These are phyloP conservation scores for Ceratobasidium sp. DNA, from an alignment of 1,284 basidiomycete species.

Conservation along the genomic window DNA sequence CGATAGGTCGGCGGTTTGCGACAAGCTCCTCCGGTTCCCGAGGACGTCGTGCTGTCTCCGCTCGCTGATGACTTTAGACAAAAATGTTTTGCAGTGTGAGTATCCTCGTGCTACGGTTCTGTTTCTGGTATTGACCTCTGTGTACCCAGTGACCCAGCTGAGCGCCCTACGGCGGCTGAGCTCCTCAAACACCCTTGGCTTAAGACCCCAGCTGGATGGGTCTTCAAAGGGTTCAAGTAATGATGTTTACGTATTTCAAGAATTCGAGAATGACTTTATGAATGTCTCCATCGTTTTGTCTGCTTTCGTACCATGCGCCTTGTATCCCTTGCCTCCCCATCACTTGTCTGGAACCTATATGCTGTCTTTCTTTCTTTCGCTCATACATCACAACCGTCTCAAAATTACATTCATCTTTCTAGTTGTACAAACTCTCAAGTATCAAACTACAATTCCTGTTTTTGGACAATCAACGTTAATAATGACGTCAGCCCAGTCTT, in stretches of 20 bases:
- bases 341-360: slow-evolving; percentile 22
- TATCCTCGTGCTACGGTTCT: slow-evolving; percentile 41
- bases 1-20: slow-evolving; percentile 81
- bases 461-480: slow-evolving; percentile 16
- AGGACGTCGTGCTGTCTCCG: slow-evolving; percentile 77
- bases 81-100: slow-evolving; percentile 90
- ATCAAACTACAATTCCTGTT: slow-evolving; percentile 33
- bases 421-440: slow-evolving; percentile 37
- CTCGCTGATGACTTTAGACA: slow-evolving; percentile 88
- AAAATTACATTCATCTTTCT: slow-evolving; percentile 31
- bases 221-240: slow-evolving; percentile 63
- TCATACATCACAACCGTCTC: slow-evolving; percentile 20
- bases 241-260: slow-evolving; percentile 39
- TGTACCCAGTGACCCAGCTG: slow-evolving; percentile 76
- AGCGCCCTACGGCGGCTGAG: slow-evolving; percentile 85
- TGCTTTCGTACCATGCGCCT: slow-evolving; percentile 38
- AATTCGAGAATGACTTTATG: slow-evolving; percentile 35
- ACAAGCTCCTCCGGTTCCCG: slow-evolving; percentile 88
- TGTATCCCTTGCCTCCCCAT: slow-evolving; percentile 34
- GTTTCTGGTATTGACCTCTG: slow-evolving; percentile 22
- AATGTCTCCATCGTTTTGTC: slow-evolving; percentile 15
- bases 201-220: slow-evolving; percentile 76
- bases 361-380: not conserved
- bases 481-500: slow-evolving; percentile 20
- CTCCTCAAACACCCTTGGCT: slow-evolving; percentile 89